Conservation (phyloP, 1,139 yeast species). For the Lodderomyces oxycetoniae region DNA sequence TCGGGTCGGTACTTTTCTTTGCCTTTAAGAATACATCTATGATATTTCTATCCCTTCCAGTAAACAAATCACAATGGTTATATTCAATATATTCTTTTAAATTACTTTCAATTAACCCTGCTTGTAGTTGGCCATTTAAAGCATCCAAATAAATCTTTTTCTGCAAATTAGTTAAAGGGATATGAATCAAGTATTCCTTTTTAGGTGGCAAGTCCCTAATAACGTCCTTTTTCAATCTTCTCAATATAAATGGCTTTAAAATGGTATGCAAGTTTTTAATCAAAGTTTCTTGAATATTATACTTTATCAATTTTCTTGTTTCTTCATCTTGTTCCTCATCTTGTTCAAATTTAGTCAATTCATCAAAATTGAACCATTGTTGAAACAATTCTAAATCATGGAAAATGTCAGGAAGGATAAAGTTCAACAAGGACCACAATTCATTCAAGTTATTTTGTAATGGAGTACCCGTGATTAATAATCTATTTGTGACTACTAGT, state of each 20-base stretch:
- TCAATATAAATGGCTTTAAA: constrained; percentile 76
- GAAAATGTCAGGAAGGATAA: constrained; percentile 87
- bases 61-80: constrained; percentile 23
- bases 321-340: constrained; percentile 28
- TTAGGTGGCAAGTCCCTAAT: constrained; percentile 71
- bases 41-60: constrained; percentile 15
- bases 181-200: constrained; percentile 78
- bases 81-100: constrained; percentile 43
- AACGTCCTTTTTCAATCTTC: constrained; percentile 77
- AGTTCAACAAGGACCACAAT: constrained; percentile 84
- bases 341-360: constrained; percentile 39
- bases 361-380: constrained; percentile 86
- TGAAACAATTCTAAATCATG: constrained; percentile 85
- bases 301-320: constrained; percentile 44
- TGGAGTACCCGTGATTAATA: constrained; percentile 89
- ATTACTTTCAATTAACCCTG: constrained; percentile 38
- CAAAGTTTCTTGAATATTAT: constrained; percentile 60
- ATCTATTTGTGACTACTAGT: constrained; percentile 61
- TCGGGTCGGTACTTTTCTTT: not conserved
- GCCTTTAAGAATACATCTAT: constrained; percentile 39
- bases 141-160: constrained; percentile 59
- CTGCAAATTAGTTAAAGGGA: constrained; percentile 63
- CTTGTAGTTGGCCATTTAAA: constrained; percentile 41
- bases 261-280: constrained; percentile 80
- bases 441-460: constrained; percentile 85